Evolutionary conservation across 2,329 filamentous ascomycete genomes (phyloP), one percentile per base, ranked within the genome.

Genomic region (Chaetothyriales sp.): DNA sequence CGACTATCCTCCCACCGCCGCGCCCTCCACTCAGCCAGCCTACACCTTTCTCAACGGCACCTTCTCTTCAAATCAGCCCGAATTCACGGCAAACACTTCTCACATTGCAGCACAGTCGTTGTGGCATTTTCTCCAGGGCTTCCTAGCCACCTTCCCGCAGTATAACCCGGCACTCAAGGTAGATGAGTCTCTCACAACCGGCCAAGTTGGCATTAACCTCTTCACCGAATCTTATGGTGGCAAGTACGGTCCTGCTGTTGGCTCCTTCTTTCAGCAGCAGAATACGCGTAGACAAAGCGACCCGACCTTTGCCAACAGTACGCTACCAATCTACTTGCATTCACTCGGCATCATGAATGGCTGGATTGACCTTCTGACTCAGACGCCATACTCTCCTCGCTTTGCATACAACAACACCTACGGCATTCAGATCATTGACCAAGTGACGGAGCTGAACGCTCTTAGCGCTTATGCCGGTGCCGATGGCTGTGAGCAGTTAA

Each of bases 261-360:
- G 80, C 9, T 58, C 68, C 2, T 70, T 71, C 56, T 77, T 76
- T 53, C 73, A 83, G 60, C 64, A 77, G 51, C 81, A 87, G 66
- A 88, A 87, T 58, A 63, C 69, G 18, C 70, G 70, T 49, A 74
- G 77, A 13, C 61, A 65, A n/a, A 75, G 72, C 51, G 76, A 79
- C 2, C 65, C 71, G 1, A 53, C 78, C 1, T 64, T 73, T 7
- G 65, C 62, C 18, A 59, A 59, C 9, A 44, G 33, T 10, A 58
- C 58, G 15, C 59, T 60, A 18, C 50, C 56, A 9, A 20, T 62
- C 44, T 55, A 48, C 4, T 53, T 88, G 7, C 70, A 69, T 13
- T 78, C 82, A 0, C 66, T 88, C 0, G 83, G 83, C 19, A 83
- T 89, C 53, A 70, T 86, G 53, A 86, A 88, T 63, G 84, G 83